phyloP scores from a whole-genome alignment of 352 stramenopile genomes.

The Phytopythium mirpurense region DNA sequence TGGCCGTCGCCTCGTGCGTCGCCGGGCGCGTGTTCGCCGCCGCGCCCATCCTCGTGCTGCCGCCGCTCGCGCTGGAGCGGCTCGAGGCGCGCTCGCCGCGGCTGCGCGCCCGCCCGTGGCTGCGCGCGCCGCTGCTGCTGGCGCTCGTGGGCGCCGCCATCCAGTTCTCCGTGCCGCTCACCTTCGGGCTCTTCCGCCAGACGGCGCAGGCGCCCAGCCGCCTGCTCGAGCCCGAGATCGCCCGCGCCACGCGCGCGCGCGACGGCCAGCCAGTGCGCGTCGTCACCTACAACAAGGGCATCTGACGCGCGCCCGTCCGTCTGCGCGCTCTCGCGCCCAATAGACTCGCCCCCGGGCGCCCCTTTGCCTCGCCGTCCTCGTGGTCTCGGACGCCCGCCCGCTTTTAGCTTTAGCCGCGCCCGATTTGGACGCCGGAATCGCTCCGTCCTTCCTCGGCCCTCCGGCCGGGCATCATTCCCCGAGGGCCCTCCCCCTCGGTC shows the following conservation, averaged over 20 bases:
- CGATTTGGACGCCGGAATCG: too few species aligned
- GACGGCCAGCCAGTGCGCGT: conserved; percentile 50
- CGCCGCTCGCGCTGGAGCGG: conserved; percentile 51
- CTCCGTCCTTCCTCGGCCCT: too few species aligned
- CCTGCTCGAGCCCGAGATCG: conserved; percentile 65
- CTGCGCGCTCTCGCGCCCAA: too few species aligned
- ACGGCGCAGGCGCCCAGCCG: conserved; percentile 59
- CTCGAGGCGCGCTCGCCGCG: conserved; percentile 46
- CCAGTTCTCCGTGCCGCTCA: conserved; percentile 81
- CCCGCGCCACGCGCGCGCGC: conserved; percentile 22
- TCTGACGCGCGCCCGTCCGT: too few species aligned
- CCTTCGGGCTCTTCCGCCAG: conserved; percentile 83
- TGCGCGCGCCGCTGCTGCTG: conserved; percentile 65
- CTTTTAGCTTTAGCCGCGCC: too few species aligned
- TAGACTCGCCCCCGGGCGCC: not conserved
- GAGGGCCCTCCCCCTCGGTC: too few species aligned
- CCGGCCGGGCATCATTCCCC: too few species aligned
- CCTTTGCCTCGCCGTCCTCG: too few species aligned
- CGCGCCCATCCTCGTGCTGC: conserved; percentile 73
- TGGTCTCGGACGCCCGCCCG: too few species aligned
- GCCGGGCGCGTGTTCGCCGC: conserved; percentile 75
- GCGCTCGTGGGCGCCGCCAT: conserved; percentile 70
- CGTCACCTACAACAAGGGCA: conserved; percentile 83
- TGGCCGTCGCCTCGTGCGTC: conserved; percentile 73
- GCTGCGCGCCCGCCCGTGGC: conserved; percentile 31